A percentile compares a stretch with the other conserved stretches of the same genome.
Conservation (phyloP, 257 asterid species). For the Nicotiana undulata region DNA sequence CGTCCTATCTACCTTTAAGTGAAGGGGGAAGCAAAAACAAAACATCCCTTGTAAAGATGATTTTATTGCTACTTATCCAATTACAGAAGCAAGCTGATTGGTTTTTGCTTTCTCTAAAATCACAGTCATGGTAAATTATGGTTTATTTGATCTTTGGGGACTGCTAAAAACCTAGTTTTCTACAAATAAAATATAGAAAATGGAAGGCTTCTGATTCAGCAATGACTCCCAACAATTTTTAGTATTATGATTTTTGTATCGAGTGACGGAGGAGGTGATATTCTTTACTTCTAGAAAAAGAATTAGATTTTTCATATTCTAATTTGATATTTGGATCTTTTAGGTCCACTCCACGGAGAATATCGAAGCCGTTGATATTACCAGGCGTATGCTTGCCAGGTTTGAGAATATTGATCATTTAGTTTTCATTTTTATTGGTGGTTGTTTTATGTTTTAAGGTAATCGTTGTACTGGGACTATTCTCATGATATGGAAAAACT, state of each 20-base stretch:
- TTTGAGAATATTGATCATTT: slow-evolving; percentile 18
- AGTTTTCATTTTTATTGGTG: background rate
- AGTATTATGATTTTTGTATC: background rate
- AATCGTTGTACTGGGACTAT: background rate
- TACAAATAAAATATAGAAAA: background rate
- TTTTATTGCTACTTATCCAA: no score
- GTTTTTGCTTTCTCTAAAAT: no score
- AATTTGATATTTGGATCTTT: slow-evolving; percentile 29
- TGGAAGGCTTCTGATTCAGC: background rate
- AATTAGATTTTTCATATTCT: slow-evolving; percentile 5
- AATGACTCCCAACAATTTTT: background rate
- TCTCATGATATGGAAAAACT: background rate
- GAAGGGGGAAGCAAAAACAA: background rate
- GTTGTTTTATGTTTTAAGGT: background rate
- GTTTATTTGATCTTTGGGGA: background rate
- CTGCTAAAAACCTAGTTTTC: background rate
- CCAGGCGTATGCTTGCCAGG: slow-evolving; percentile 69
- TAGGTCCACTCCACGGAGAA: slow-evolving; percentile 82
- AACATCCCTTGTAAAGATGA: background rate
- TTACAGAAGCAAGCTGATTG: no score
- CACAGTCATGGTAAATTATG: background rate
- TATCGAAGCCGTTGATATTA: slow-evolving; percentile 82
- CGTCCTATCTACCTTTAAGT: background rate
- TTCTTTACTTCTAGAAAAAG: background rate
- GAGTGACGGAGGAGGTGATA: background rate